Base-by-base conservation (phyloP, 441 rosid species). In the Croton laevigatus region DNA sequence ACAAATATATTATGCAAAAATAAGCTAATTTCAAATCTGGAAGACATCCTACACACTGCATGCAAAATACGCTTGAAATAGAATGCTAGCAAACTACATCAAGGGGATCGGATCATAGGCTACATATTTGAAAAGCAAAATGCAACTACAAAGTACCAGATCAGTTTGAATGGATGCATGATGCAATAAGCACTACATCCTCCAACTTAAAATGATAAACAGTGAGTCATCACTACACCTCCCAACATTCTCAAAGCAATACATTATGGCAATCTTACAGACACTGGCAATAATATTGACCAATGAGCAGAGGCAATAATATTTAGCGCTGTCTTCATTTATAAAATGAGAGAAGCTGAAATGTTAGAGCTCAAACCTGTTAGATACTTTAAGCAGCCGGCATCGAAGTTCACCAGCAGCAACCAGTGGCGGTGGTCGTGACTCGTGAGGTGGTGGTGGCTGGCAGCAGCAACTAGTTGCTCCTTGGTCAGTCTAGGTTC, bases 41-140 rank as follows among this genome's bases (percentile, higher is more conserved):
- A 16, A n/a, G n/a, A 52, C 55, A 17, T 22, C 55, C 5, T 4
- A 16, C 8, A 23, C 40, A 22, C 22, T 55, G 59, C n/a, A n/a
- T n/a, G n/a, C 4, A 55, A 55, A 1, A 16, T 48, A 48, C 51
- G 8, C 17, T 1, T 36, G 16, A 22, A 3, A 8, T 3, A 22
- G 19, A 5, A 22, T 22, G 22, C 55, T 12, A 11, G 38, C 7
- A 66, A 66, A 49, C 60, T 32, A 53, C 17, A 36, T 10, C 34
- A 9, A 66, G 27, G 48, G 5, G 20, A 49, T 48, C 6, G 2
- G 20, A 49, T 48, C 6, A 19, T n/a, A 53, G 36, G 3, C 53
- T 45, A 13, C 59, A 19, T 37, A 66, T 52, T 66, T 23, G 32
- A 66, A 49, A n/a, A n/a, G n/a, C n/a, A n/a, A n/a, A n/a, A n/a